Percentiles rank a stretch among this genome's conserved stretches.
phyloP scores from a whole-genome alignment of 768 basidiomycete species.

The Candolleomyces efflorescens region DNA sequence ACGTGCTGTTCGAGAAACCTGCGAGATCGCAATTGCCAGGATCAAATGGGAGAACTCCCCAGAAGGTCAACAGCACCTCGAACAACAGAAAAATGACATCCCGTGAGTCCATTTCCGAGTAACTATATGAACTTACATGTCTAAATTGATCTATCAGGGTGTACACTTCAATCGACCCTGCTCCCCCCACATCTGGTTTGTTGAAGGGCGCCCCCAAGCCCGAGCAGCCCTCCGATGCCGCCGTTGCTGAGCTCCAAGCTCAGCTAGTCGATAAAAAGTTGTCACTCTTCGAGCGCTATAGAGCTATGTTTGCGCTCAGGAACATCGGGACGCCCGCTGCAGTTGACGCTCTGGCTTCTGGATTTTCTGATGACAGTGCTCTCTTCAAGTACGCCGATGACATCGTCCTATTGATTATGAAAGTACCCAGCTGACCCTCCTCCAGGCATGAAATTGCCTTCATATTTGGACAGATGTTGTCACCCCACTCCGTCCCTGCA shows the following conservation, averaged over 20 bases:
- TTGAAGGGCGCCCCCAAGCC: slow-evolving; percentile 50
- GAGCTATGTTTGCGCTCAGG: slow-evolving; percentile 96
- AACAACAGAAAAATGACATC: slow-evolving; percentile 18
- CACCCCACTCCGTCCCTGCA: slow-evolving; percentile 82
- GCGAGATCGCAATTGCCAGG: slow-evolving; percentile 94
- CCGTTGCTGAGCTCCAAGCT: slow-evolving; percentile 50
- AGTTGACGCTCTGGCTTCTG: slow-evolving; percentile 86
- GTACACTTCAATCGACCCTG: slow-evolving; percentile 87
- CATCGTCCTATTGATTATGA: background rate
- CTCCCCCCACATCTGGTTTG: slow-evolving; percentile 70
- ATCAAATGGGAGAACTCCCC: slow-evolving; percentile 89
- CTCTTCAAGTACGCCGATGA: slow-evolving; percentile 76
- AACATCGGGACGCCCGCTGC: slow-evolving; percentile 87
- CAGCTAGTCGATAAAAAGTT: slow-evolving; percentile 62
- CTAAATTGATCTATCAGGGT: slow-evolving; percentile 33
- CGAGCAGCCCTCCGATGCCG: slow-evolving; percentile 42
- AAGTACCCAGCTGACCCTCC: background rate
- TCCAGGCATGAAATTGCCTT: slow-evolving; percentile 95
- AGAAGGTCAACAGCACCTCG: slow-evolving; percentile 53
- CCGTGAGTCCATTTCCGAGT: slow-evolving; percentile 31
- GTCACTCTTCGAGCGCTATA: slow-evolving; percentile 88
- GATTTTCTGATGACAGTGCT: slow-evolving; percentile 85
- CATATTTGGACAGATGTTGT: slow-evolving; percentile 94
- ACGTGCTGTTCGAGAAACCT: slow-evolving; percentile 85
- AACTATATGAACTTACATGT: background rate